Base-by-base conservation (phyloP, 2,329 filamentous ascomycete species). In the Dothiorella sarmentorum region DNA sequence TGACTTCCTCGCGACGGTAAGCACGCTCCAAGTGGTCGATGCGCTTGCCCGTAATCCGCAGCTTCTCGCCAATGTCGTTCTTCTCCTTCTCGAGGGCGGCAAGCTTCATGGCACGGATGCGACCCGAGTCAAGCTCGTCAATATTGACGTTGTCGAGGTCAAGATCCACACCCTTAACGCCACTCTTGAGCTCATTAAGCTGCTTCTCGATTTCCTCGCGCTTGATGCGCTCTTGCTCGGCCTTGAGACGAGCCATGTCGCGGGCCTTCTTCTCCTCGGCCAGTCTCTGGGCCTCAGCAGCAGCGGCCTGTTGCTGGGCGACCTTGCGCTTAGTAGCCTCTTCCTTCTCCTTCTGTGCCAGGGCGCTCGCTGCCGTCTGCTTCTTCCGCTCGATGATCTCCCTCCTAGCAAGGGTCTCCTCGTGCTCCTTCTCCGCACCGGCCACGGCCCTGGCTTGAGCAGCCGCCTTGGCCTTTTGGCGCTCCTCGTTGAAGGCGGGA, bases 11-110 rank as follows among this genome's bases (percentile, higher is more conserved):
- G 74, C 93, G 90, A 69, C 94, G 88, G 83, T 95, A 95, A 35
- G 94, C 94, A 79, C 94, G 90, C 80, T 99, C 94, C 67, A 99
- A 80, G 77, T 99, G 93, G 71, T 99, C 94, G 68, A 97, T 90
- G 64, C 94, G 89, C 85, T 97, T 97, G 73, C 89, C 91, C 61
- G 92, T 95, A 67, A 96, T 85, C 68, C 91, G 88, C 56, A 97
- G 85, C 72, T 89, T 91, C 77, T 97, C 91, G 63, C 89, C 90
- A 65, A 97, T 86, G 70, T 94, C 91, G 70, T 93, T 96, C 87
- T 97, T 99, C 81, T 97, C 94, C 67, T 93, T 92, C 78, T 97
- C 94, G 10, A 99, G 85, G 76, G 96, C 93, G 61, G 90, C 89
- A 60, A 99, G 84, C 82, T 97, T 97, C 78, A 99, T 88, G 66